Conservation (phyloP, 208 protist genomes). For the Trypanosoma mega region DNA sequence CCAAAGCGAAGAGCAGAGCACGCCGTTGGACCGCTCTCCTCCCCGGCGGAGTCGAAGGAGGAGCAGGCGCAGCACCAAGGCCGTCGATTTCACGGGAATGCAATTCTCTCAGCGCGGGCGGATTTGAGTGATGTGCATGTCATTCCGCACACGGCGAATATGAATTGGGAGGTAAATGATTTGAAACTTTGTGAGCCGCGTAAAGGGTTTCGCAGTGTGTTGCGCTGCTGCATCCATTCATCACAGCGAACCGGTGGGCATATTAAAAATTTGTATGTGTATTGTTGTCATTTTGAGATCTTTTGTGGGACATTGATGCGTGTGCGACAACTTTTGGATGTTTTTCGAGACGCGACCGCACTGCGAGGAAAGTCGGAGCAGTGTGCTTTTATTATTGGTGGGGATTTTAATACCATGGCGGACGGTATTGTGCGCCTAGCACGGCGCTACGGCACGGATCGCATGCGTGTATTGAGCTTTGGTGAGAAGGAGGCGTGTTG, state of each 20-base stretch:
- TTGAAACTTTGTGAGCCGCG: conserved; percentile 42
- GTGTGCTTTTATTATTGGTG: conserved; percentile 62
- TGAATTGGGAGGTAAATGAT: conserved; percentile 61
- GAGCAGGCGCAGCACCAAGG: no score
- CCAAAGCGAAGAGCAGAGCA: conserved; percentile 30
- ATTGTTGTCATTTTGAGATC: conserved; percentile 80
- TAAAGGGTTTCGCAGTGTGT: conserved; percentile 46
- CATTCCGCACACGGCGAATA: conserved; percentile 38
- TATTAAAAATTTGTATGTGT: conserved; percentile 62
- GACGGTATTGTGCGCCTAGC: conserved; percentile 69
- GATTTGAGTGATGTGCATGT: conserved; percentile 40
- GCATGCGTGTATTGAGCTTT: conserved; percentile 51
- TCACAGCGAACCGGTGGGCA: conserved; percentile 28
- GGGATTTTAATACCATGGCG: conserved; percentile 82
- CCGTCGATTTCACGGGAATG: conserved; percentile 82
- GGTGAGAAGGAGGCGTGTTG: conserved; percentile 79
- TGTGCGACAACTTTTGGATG: conserved; percentile 67
- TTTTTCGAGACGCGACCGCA: conserved; percentile 46
- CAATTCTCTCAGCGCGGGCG: conserved; percentile 49
- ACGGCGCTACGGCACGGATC: conserved; percentile 39
- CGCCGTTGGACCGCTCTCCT: conserved; percentile 49
- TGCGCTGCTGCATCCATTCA: conserved; percentile 45
- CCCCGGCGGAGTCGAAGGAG: no score
- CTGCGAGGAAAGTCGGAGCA: conserved; percentile 14
- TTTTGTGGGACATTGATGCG: conserved; percentile 69